Percentiles rank a stretch among this genome's conserved stretches.
Conservation (phyloP, 805 yeast genomes). For the Candida pseudofarinosa region DNA sequence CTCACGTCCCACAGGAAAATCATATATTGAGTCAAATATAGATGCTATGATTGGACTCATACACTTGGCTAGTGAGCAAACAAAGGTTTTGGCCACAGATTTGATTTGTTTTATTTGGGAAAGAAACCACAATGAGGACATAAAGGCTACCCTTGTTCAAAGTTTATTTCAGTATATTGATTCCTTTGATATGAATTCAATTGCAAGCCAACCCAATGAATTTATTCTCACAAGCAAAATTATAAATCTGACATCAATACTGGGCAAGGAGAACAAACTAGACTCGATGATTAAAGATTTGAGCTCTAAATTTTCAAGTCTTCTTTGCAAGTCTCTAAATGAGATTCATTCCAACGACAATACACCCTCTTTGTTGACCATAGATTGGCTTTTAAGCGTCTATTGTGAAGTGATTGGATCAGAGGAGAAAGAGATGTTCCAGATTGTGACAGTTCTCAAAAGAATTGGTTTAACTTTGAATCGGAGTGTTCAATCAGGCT, state of each 20-base stretch:
- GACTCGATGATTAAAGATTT: neutral
- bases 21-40: constrained; percentile 46
- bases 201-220: neutral
- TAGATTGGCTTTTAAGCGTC: neutral
- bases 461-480: neutral
- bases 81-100: neutral
- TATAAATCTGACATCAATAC: too few relatives aligned
- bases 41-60: constrained; percentile 13
- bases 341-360: neutral
- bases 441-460: neutral
- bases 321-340: neutral
- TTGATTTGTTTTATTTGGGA: neutral
- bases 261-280: neutral
- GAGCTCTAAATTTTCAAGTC: neutral
- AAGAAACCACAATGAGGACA: neutral
- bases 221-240: neutral
- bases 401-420: neutral
- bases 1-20: constrained; percentile 9
- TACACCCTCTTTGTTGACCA: neutral
- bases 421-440: neutral
- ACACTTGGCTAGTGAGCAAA: neutral
- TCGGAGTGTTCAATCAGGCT: neutral
- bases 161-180: neutral
- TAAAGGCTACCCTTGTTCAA: neutral
- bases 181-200: neutral